phyloP scores from a whole-genome alignment of 371 early-diverging fungal species.

The Lichtheimia ramosa region DNA sequence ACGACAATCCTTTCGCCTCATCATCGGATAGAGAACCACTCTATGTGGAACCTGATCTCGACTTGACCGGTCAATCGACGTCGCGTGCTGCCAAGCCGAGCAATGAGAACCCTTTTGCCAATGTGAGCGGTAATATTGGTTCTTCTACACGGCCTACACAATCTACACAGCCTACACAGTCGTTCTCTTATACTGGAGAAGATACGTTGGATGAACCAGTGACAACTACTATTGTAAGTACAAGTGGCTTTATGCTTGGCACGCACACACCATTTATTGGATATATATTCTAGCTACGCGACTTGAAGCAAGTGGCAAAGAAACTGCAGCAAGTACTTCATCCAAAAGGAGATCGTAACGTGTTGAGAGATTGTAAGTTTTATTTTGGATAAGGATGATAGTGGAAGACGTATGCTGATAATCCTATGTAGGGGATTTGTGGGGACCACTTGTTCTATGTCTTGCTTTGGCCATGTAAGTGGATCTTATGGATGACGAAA shows the following conservation, averaged over 20 bases:
- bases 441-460: constrained; percentile 95
- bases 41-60: constrained; percentile 31
- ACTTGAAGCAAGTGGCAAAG: constrained; percentile 68
- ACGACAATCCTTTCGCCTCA: constrained; percentile 21
- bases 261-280: too few relatives aligned
- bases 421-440: constrained; percentile 81
- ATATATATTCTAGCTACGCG: constrained; percentile 60
- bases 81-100: constrained; percentile 11
- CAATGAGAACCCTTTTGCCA: constrained; percentile 19
- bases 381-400: constrained; percentile 1
- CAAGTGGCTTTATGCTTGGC: background rate
- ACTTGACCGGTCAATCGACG: constrained; percentile 28
- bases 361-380: constrained; percentile 72
- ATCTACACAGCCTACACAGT: background rate
- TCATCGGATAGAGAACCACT: constrained; percentile 10
- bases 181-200: constrained; percentile 22
- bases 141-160: constrained; percentile 8
- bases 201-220: constrained; percentile 96
- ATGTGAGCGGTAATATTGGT: constrained; percentile 26
- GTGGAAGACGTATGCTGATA: background rate
- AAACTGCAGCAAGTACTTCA: constrained; percentile 77
- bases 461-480: constrained; percentile 74
- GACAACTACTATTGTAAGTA: constrained; percentile 71
- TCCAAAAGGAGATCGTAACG: constrained; percentile 63
- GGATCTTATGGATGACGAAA: background rate